phyloP scores from a whole-genome alignment of 106 monocot genomes.

The Dendrobium nobile region DNA sequence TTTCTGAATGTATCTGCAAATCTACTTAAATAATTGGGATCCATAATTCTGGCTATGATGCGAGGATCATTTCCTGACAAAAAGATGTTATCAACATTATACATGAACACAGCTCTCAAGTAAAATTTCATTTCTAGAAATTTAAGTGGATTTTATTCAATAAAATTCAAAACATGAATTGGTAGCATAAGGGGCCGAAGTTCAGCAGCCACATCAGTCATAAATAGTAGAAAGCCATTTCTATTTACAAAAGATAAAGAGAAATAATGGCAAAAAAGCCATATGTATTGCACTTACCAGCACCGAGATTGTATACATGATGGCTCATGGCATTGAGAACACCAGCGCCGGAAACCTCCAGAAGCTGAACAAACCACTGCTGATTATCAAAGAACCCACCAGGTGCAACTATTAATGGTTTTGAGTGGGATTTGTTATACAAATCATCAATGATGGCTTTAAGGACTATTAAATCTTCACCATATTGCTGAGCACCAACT shows the following conservation, averaged over 20 bases:
- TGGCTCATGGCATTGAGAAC: conserved; percentile 71
- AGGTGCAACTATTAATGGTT: conserved; percentile 70
- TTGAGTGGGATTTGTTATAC: conserved; percentile 28
- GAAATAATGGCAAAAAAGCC: neutral
- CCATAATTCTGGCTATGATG: conserved; percentile 41
- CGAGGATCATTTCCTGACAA: conserved; percentile 65
- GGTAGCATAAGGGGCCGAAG: neutral
- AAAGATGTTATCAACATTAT: neutral
- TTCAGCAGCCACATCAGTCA: neutral
- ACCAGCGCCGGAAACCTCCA: conserved; percentile 60
- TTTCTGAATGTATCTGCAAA: conserved; percentile 53
- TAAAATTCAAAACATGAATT: neutral
- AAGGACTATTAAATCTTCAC: conserved; percentile 55
- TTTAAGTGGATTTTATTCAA: neutral
- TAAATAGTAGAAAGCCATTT: neutral
- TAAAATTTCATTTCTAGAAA: neutral
- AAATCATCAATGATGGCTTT: conserved; percentile 45
- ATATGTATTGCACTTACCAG: conserved; percentile 37
- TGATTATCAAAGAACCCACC: conserved; percentile 92
- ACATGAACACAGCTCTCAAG: neutral
- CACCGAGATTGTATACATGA: conserved; percentile 93
- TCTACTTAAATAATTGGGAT: conserved; percentile 55
- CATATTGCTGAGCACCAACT: conserved; percentile 57
- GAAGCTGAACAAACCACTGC: conserved; percentile 72
- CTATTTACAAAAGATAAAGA: neutral